These are phyloP conservation scores for cucumber (Cucumis sativus) DNA, from an alignment of 306 rosid genomes.

Conservation along the genomic window Cucumber_9930_V3 NC_026657.2:9600501-9601000, in stretches of 20 bases:
- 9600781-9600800: conserved; percentile 89
- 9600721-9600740: conserved; percentile 76
- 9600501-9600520: not conserved
- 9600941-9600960: conserved; percentile 89
- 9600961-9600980: conserved; percentile 93
- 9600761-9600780: conserved; percentile 85
- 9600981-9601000: conserved; percentile 79
- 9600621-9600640: not conserved
- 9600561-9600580: not conserved
- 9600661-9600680: not conserved
- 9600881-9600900: not conserved
- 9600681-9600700: conserved; percentile 17
- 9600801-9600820: not conserved
- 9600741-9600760: conserved; percentile 80
- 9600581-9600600: not conserved
- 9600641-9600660: not conserved
- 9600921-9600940: conserved; percentile 49
- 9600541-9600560: not conserved
- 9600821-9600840: not conserved
- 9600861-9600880: not conserved
- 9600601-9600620: not conserved
- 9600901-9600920: not conserved
- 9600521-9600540: not conserved
- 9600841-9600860: not conserved
- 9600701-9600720: conserved; percentile 99